phyloP scores from a whole-genome alignment of 495 filamentous ascomycete species.

The Neurospora cerealis region DNA sequence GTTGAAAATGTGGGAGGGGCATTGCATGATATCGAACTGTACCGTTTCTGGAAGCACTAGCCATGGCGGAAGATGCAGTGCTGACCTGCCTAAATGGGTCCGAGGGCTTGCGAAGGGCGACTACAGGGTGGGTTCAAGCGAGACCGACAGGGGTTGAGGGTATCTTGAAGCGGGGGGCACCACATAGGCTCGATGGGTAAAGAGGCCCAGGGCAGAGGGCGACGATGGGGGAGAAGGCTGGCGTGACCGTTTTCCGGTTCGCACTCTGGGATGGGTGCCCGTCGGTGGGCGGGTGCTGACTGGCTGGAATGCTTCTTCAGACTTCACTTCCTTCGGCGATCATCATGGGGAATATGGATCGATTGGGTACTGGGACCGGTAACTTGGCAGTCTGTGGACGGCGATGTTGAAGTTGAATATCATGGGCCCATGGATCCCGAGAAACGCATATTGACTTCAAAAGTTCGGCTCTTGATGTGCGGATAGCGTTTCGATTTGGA shows the following conservation, averaged over 20 bases:
- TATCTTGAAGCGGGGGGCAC: conserved; percentile 16
- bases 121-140: neutral
- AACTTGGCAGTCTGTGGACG: neutral
- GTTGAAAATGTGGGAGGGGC: conserved; percentile 1
- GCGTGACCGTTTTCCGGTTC: neutral
- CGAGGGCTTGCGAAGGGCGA: conserved; percentile 18
- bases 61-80: conserved; percentile 21
- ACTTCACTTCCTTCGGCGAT: neutral
- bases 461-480: neutral
- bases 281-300: neutral
- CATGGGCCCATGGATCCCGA: neutral
- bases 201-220: conserved; percentile 11
- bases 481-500: neutral
- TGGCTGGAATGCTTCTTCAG: neutral
- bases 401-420: neutral
- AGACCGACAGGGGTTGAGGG: conserved; percentile 12
- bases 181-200: neutral
- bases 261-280: neutral
- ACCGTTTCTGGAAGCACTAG: conserved; percentile 12
- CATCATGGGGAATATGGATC: neutral
- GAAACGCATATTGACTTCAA: neutral
- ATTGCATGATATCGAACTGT: neutral
- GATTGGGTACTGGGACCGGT: neutral
- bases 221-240: neutral
- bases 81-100: conserved; percentile 29